Evolutionary conservation across 345 rosid species (phyloP).

Genomic region (Jatropha curcas): DNA sequence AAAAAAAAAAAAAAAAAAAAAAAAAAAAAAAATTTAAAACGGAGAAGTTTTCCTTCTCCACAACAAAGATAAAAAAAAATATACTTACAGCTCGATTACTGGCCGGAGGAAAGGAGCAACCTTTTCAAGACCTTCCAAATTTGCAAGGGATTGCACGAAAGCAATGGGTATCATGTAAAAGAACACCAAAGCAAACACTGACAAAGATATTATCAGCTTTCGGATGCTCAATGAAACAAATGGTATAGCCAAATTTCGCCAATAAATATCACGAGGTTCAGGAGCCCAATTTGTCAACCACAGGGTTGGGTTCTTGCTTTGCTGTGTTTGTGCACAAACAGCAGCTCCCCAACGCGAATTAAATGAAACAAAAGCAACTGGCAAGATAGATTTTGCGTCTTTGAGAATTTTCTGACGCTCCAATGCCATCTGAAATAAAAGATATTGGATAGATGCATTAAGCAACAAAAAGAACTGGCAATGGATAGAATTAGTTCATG

Average conservation of each 20-base stretch:
- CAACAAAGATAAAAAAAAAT: slow-evolving; percentile 1
- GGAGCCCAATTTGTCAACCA: slow-evolving; percentile 98
- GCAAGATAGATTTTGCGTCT: slow-evolving; percentile 67
- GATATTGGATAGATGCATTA: background rate
- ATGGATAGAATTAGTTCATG: too few relatives aligned
- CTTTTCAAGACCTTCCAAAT: slow-evolving; percentile 79
- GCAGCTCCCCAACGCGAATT: slow-evolving; percentile 97
- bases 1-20: too few relatives aligned
- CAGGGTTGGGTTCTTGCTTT: slow-evolving; percentile 83
- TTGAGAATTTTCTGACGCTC: slow-evolving; percentile 73
- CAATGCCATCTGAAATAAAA: slow-evolving; percentile 57
- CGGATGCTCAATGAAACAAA: slow-evolving; percentile 81
- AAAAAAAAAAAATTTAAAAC: too few relatives aligned
- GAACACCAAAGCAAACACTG: slow-evolving; percentile 84
- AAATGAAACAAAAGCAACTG: slow-evolving; percentile 89
- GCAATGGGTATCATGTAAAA: slow-evolving; percentile 99
- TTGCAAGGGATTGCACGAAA: slow-evolving; percentile 98
- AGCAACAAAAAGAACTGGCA: background rate
- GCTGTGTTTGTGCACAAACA: slow-evolving; percentile 97
- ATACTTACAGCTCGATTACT: slow-evolving; percentile 80
- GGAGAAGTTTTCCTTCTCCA: too few relatives aligned
- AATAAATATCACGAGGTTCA: slow-evolving; percentile 94
- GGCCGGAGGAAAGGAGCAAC: slow-evolving; percentile 98
- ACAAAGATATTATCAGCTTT: slow-evolving; percentile 62
- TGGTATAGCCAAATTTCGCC: slow-evolving; percentile 92